Evolutionary conservation across 306 rosid species (phyloP), one percentile per base, ranked within the genome.

Genomic region (Cucumis melo): DNA sequence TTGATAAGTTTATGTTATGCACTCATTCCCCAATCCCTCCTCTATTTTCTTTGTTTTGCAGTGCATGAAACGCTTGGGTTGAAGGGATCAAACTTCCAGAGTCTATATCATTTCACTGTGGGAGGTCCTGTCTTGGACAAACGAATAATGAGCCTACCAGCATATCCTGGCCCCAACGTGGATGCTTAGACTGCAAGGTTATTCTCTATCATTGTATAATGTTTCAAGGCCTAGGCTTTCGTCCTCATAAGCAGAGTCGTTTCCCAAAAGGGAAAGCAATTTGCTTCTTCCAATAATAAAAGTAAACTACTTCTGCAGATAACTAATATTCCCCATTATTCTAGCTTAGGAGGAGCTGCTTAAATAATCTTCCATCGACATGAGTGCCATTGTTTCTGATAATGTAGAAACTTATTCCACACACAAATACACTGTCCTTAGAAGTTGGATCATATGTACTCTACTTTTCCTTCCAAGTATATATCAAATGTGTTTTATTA

Each of bases 111-210:
- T 85, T 94, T 94, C 86, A 94, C 98, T 0, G 85, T 94, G 56
- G 98, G 98, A 83, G 88, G 85, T 48, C 98, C 98, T 8, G 96
- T 94, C 58, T 16, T 84, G 39, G 97, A 94, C 83, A 90, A 87
- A 70, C 87, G 97, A 55, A 91, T 94, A 64, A 91, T 91, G 98
- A 94, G 97, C 81, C 80, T 94, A 23, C 98, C 97, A 9, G 91
- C 98, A 54, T 94, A 94, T 91, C 98, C 98, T 27, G 97, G 98
- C 68, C 97, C 98, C 2, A 9, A 41, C 34, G 61, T 36, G 9
- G 91, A 90, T 82, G 85, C 93, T 38, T 93, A 82, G 29, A 87
- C 68, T 76, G 64, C 65, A n/a, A 61, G 72, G 64, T 58, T 38
- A 48, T 29, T 56, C 17, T 41, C 15, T 29, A 41, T 71, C 63